Base-by-base conservation (phyloP, 495 filamentous ascomycete genomes). In the Penicillium canescens region DNA sequence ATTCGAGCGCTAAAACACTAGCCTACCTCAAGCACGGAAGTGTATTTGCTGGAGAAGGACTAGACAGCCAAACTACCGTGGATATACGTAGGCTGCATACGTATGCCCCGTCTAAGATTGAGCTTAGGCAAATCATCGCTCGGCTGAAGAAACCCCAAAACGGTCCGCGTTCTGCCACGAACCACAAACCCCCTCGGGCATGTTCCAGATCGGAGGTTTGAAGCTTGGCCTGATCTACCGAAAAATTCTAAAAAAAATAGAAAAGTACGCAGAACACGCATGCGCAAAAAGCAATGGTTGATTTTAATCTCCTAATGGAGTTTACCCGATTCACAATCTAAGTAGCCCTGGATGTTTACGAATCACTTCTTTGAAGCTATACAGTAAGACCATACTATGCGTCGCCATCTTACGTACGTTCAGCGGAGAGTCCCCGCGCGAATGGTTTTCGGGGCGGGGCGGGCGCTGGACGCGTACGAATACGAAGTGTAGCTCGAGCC, bases 41-140 rank as follows among this genome's bases (percentile, higher is more conserved):
- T 34, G 50, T 42, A 40, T 50, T 52, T 16, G 51, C 51, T 53
- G 28, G 45, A 65, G 52, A 35, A n/a, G 43, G 43, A 40, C 38
- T 63, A 48, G 52, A 42, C 51, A 40, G 24, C 42, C 35, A 38
- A 34, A 33, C 34, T 46, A 36, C 34, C 42, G 50, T 54, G 52
- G 51, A 61, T 59, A 60, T 65, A 64, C 61, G 63, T 65, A 62
- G 55, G 28, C 61, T 46, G 63, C 61, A 55, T 62, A 67, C 63
- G 63, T 67, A 67, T 62, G 53, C 55, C 50, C 53, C 52, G 46
- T 65, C 42, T 36, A 38, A 36, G 24, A 39, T 50, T 37, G 14
- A 24, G 18, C 31, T 33, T 24, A 43, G 47, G 33, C 62, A 59
- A 62, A 62, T 65, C 59, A 59, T 40, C 39, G 24, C 55, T 58